These are phyloP conservation scores for Chlorella sp. DNA, from an alignment of 139 green algal species.

Conservation along the genomic window DNA sequence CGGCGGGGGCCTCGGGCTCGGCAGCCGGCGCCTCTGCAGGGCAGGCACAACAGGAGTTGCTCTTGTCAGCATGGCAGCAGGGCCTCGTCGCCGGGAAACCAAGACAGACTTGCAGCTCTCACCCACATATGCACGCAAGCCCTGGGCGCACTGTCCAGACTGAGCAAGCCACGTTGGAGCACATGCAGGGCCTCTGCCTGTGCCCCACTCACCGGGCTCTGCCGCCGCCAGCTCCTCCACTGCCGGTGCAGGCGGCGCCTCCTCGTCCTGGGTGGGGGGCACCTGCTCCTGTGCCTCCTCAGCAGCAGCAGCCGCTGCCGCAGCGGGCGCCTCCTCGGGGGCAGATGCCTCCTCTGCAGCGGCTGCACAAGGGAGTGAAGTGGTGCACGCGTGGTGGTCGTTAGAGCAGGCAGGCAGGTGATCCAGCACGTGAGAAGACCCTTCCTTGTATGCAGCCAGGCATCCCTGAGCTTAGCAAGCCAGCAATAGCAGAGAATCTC, in stretches of 20 bases:
- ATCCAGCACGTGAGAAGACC: neutral
- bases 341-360: neutral
- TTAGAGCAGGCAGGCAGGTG: no score
- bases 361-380: no score
- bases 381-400: no score
- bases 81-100: neutral
- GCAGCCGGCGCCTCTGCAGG: constrained; percentile 12
- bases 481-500: neutral
- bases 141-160: neutral
- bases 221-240: neutral
- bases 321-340: neutral
- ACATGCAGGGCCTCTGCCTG: no score
- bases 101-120: no score
- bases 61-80: neutral
- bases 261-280: constrained; percentile 2
- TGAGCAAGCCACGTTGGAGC: no score
- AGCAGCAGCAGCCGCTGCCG: neutral
- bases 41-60: neutral
- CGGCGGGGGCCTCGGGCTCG: neutral
- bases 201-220: neutral
- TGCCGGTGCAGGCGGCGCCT: neutral
- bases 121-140: neutral
- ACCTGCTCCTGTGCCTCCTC: constrained; percentile 3
- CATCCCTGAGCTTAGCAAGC: no score
- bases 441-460: neutral